Evolutionary conservation across 495 filamentous ascomycete genomes (phyloP), one percentile per base, ranked within the genome.

Genomic region (Elasticomyces elasticus): DNA sequence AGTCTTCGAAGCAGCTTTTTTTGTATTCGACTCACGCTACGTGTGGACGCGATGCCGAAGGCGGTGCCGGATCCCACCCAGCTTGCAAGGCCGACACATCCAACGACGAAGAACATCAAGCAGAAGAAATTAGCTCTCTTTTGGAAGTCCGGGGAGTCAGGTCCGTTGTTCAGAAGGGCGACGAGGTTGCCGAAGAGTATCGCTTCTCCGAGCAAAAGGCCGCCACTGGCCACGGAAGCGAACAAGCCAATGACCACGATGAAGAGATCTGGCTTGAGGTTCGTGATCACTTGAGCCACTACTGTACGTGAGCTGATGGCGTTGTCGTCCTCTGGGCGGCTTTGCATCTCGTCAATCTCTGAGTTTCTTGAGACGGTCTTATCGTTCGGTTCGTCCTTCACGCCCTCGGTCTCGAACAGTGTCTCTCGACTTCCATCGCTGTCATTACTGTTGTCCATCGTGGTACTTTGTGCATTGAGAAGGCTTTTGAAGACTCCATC

Each of bases 91-190:
- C 71, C 77, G 10, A 72, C 62, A 3, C 77, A 63, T 15, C 75
- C 69, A 5, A 81, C 65, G 7, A 75, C 61, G 42, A 80, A 79
- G 61, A 80, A 80, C 58, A 79, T 71, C 0, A 78, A 62, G 17
- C 71, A 72, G 51, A 72, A 79, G 54, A 79, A 71, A 24, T 73
- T 59, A 5, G 68, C 69, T 25, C 61, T 56, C 47, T 59, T 49
- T n/a, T 65, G 67, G 12, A 70, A 56, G 17, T 56, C 27, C 0
- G 44, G 17, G 5, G 33, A 12, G 17, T 46, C 45, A 19, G 52
- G 51, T 31, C 47, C 50, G 28, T 57, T 52, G 47, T 72, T 72
- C 20, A 74, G 57, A 7, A 64, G 60, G 11, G 61, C 53, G 41
- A 79, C 69, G 3, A 72, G 69, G 55, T 76, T 72, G 30, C 76